Conservation (phyloP, 2,329 filamentous ascomycete genomes). For the Paracorniculantispora psalliotae region DNA sequence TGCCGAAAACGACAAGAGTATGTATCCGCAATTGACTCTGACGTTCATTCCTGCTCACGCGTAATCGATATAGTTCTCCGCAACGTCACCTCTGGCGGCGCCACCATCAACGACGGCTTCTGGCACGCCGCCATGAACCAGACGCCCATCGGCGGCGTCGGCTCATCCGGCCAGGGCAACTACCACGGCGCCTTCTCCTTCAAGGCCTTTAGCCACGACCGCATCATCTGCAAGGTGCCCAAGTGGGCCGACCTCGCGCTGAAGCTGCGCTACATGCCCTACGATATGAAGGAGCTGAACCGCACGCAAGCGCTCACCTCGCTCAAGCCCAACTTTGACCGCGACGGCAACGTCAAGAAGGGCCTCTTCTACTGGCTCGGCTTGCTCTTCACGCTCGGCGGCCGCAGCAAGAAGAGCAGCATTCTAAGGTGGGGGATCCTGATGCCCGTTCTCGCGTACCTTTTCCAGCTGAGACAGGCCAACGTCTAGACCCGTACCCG, state of each 20-base stretch:
- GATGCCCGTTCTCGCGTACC: conserved; percentile 33
- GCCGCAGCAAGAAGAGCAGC: conserved; percentile 43
- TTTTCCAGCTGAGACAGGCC: conserved; percentile 29
- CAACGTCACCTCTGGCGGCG: conserved; percentile 62
- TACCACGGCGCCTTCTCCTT: conserved; percentile 76
- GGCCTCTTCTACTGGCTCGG: conserved; percentile 51
- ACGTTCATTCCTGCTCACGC: neutral
- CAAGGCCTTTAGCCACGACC: conserved; percentile 61
- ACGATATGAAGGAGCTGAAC: conserved; percentile 41
- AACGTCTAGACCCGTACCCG: conserved; percentile 27
- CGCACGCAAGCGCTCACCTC: conserved; percentile 39
- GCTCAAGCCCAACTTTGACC: conserved; percentile 56
- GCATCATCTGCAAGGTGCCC: conserved; percentile 56
- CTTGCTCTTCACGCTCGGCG: conserved; percentile 48
- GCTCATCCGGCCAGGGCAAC: conserved; percentile 68
- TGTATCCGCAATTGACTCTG: conserved; percentile 18
- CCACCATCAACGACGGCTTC: conserved; percentile 60
- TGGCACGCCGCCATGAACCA: conserved; percentile 67
- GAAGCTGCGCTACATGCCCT: conserved; percentile 64
- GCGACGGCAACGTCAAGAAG: conserved; percentile 47
- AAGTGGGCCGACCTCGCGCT: conserved; percentile 63
- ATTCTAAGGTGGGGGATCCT: conserved; percentile 46
- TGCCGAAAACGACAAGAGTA: conserved; percentile 69
- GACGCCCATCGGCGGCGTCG: conserved; percentile 77
- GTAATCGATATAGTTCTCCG: conserved; percentile 45